These are phyloP conservation scores for Coemansia sp. DNA, from an alignment of 192 early-diverging fungal species.

Conservation along the genomic window DNA sequence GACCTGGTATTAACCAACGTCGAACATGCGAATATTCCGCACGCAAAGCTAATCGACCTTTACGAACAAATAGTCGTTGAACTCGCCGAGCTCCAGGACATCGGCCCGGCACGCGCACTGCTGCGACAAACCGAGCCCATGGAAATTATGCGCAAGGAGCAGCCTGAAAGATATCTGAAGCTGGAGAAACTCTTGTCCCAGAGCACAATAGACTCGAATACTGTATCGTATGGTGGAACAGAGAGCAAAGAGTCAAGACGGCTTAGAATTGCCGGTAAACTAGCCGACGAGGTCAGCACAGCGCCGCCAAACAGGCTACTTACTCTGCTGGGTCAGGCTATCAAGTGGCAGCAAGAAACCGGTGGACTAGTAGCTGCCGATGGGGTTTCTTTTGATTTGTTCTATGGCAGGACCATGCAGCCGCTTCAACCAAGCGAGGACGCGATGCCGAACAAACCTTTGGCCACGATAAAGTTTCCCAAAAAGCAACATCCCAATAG, in stretches of 20 bases:
- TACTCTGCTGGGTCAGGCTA: constrained; percentile 78
- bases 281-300: constrained; percentile 15
- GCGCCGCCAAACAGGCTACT: constrained; percentile 80
- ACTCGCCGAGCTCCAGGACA: constrained; percentile 79
- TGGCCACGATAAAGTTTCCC: constrained; percentile 90
- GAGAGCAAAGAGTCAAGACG: constrained; percentile 68
- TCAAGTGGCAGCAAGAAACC: constrained; percentile 82
- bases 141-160: constrained; percentile 71
- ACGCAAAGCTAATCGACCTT: constrained; percentile 73
- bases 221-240: constrained; percentile 36
- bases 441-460: constrained; percentile 64
- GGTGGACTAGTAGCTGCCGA: constrained; percentile 70
- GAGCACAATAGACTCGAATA: constrained; percentile 60
- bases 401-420: constrained; percentile 63
- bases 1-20: constrained; percentile 78
- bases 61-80: constrained; percentile 93
- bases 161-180: constrained; percentile 79
- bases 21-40: constrained; percentile 65
- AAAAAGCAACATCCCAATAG: constrained; percentile 81
- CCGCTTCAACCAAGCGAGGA: constrained; percentile 71
- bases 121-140: constrained; percentile 90
- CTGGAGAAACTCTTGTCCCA: constrained; percentile 76
- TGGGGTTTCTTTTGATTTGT: constrained; percentile 76
- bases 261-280: constrained; percentile 69
- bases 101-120: constrained; percentile 78